phyloP scores from a whole-genome alignment of 352 stramenopile species.

The Globisporangium sylvaticum region DNA sequence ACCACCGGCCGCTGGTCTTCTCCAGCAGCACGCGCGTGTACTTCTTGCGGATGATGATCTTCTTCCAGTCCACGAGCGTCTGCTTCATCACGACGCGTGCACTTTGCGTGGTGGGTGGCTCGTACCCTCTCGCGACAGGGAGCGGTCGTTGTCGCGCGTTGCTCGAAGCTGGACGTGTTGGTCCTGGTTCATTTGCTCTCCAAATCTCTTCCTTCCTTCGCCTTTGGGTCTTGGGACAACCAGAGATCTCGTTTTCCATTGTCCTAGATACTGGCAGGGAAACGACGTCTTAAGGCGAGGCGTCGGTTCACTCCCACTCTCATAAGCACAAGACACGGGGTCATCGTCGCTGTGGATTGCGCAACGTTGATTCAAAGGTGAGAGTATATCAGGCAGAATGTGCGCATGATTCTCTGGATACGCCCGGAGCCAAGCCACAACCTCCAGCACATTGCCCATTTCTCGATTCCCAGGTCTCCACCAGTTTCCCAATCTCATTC shows the following conservation, averaged over 20 bases:
- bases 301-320: not conserved
- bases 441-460: too few species aligned
- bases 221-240: not conserved
- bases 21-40: conserved; percentile 64
- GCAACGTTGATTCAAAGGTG: not conserved
- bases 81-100: conserved; percentile 38
- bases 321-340: not conserved
- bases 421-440: too few species aligned
- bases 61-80: conserved; percentile 65
- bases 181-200: not conserved
- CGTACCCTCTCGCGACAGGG: not conserved
- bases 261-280: not conserved
- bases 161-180: not conserved
- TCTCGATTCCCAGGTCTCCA: not conserved
- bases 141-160: not conserved
- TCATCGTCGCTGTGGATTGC: not conserved
- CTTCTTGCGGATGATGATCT: conserved; percentile 68
- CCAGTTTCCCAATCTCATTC: not conserved
- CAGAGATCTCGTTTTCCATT: not conserved
- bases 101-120: not conserved
- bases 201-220: not conserved
- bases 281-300: not conserved
- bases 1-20: conserved; percentile 52
- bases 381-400: too few species aligned
- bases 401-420: too few species aligned